Base-by-base conservation (phyloP, 129 eudicot genomes). In the Saposhnikovia divaricata region DNA sequence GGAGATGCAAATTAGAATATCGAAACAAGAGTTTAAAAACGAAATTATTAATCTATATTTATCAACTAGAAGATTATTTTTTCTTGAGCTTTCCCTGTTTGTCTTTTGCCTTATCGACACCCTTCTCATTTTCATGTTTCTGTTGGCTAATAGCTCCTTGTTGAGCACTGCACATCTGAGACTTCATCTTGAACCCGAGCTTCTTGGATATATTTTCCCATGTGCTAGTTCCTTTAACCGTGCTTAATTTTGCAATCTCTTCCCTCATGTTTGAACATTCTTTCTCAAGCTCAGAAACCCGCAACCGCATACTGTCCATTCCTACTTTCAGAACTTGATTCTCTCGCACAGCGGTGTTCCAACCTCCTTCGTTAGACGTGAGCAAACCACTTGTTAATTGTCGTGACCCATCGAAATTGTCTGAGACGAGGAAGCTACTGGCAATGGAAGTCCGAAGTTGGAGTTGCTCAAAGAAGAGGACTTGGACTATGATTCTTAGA, bases 81-180 rank as follows among this genome's bases (percentile, higher is more conserved):
- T 89, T 91, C 89, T 89, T 87, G 25, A 85, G 93, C 87, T 85
- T 91, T 77, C 87, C 89, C 37, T 76, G 84, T 77, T 84, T 89
- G 59, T 86, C 93, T 82, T 84, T 89, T 5, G 69, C 82, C 88
- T 89, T 90, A 23, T 89, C 91, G 82, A 72, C 42, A 83, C 72
- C 46, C 85, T 83, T 91, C 75, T 81, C 92, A 86, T n/a, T 80
- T 38, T 82, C 85, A 70, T 78, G 82, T 43, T 81, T 88, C 79
- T 90, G 96, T 84, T 91, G 90, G 75, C 87, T 93, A 61, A 94
- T 93, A 69, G 96, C 89, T n/a, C 93, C 98, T 79, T 94, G 96
- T 83, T 94, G 96, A 83, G 97, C 96, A 70, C 96, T 94, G 85
- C 98, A 94, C 98, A 94, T 90, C 61, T 92, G 97, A 59, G 98